Evolutionary conservation across 1,284 basidiomycete genomes (phyloP), one percentile per base, ranked within the genome.

Genomic region (Fomitopsis palustris): DNA sequence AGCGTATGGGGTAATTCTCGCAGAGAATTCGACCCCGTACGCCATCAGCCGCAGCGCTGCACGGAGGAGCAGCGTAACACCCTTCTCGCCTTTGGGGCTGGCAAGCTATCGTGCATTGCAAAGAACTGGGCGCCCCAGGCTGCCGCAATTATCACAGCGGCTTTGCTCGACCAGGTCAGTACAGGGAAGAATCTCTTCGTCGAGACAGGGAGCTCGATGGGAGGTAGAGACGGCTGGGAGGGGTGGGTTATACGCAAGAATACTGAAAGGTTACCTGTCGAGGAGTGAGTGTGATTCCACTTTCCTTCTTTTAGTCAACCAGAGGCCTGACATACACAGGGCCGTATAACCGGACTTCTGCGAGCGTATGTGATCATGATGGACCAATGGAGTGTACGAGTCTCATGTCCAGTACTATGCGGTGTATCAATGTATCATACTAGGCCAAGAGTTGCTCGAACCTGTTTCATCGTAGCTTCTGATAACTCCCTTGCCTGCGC

Each of bases 391-490:
- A 33, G 31, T 33, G 31, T 10, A 37, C 35, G 35, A 37, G 3
- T 14, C 10, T 9, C 35, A 9, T 37, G 12, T 37, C 35, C 3
- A 9, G 16, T 37, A 10, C 6, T 33, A 33, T 33, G 35, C 10
- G 19, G 4, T 23, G 19, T 37, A 33, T n/a, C 53, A 41, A 4
- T 21, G 17, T n/a, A 10, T 52, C 31, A 59, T 17, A 62, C 59
- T 61, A 96, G 71, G 0, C 95, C 95, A 35, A 95, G 72, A 19
- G 81, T 78, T 53, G 67, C 71, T 64, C 90, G 82, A 1, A 96
- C 92, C 62, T 87, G 78, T 38, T 66, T 66, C 81, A 97, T 84
- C 2, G 89, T 94, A 55, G 64, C 67, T 29, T 77, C 75, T 0
- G 94, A 92, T 7, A 77, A 72, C 56, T 77, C 79, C 61, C 79